phyloP scores from a whole-genome alignment of 495 filamentous ascomycete species.

The Talaromyces nanjingensis region DNA sequence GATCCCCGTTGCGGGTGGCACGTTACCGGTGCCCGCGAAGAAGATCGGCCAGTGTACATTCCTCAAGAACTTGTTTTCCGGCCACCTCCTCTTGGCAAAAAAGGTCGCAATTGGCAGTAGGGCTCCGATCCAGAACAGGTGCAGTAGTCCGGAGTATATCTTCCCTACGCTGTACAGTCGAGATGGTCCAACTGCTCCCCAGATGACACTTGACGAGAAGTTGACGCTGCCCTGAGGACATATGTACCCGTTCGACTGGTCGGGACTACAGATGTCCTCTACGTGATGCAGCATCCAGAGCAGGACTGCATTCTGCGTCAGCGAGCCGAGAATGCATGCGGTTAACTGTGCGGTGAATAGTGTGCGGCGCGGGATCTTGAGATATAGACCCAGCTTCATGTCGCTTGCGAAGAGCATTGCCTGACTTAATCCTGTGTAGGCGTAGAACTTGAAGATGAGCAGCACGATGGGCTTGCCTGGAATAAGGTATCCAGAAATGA shows the following conservation, averaged over 20 bases:
- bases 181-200: conserved; percentile 68
- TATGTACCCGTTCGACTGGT: conserved; percentile 77
- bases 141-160: conserved; percentile 13
- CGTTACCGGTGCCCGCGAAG: conserved; percentile 23
- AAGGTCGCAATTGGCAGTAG: conserved; percentile 10
- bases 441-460: conserved; percentile 85
- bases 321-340: conserved; percentile 67
- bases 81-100: conserved; percentile 11
- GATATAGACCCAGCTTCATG: conserved; percentile 84
- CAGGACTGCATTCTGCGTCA: conserved; percentile 75
- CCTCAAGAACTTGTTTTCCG: conserved; percentile 15
- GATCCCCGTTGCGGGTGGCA: conserved; percentile 53
- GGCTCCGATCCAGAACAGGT: conserved; percentile 17
- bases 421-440: conserved; percentile 74
- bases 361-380: conserved; percentile 79
- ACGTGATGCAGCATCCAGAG: conserved; percentile 87
- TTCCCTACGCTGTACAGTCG: conserved; percentile 53
- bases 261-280: conserved; percentile 65
- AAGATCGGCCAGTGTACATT: conserved; percentile 23
- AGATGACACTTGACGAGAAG: conserved; percentile 84
- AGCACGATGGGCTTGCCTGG: conserved; percentile 77
- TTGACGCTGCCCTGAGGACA: conserved; percentile 84
- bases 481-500: conserved; percentile 71
- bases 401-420: conserved; percentile 83
- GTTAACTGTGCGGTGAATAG: conserved; percentile 75